Evolutionary conservation across 371 early-diverging fungal species (phyloP), one percentile per base, ranked within the genome.

Genomic region (Apophysomyces variabilis): DNA sequence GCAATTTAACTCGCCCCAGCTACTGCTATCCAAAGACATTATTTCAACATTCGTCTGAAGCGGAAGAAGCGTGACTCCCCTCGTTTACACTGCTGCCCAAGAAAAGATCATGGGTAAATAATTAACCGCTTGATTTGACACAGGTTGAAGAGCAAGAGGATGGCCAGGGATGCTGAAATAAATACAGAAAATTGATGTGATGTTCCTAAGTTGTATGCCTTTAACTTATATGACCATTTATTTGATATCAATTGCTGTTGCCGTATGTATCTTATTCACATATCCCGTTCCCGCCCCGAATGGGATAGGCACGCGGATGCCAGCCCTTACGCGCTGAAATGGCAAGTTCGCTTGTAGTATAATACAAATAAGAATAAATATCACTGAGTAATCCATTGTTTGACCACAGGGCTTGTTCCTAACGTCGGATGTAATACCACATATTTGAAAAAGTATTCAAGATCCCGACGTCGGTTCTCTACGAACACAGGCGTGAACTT

Each of bases 361-460:
- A 26, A 3, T 26, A 26, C 32, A 26, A 26, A 26, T 26, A 41
- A 41, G 8, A 41, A 13, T 41, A 7, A 14, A 21, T 5, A 50
- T 76, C 56, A 83, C 32, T 76, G 78, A 38, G 83, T 73, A 61
- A 83, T 76, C 83, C 80, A 83, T 13, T 79, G 74, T 45, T 68
- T 80, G 60, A 80, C 76, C 12, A 72, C 71, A 21, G 75, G 63
- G 65, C 78, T 77, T 56, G 70, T 67, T 6, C 87, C 84, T 4
- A 87, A 57, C 4, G 76, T 76, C 37, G 87, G 87, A 62, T 87
- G 87, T 35, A 87, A 62, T 16, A 80, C 76, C 13, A 85, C 72
- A 62, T 83, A 87, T 41, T 80, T 77, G 54, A 87, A 81, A 61
- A 87, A 87, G 61, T 84, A 85, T 61, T 87, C 85, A n/a, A 87